Evolutionary conservation across 192 early-diverging fungal species (phyloP), one percentile per base, ranked within the genome.

Genomic region (Coemansia biformis): DNA sequence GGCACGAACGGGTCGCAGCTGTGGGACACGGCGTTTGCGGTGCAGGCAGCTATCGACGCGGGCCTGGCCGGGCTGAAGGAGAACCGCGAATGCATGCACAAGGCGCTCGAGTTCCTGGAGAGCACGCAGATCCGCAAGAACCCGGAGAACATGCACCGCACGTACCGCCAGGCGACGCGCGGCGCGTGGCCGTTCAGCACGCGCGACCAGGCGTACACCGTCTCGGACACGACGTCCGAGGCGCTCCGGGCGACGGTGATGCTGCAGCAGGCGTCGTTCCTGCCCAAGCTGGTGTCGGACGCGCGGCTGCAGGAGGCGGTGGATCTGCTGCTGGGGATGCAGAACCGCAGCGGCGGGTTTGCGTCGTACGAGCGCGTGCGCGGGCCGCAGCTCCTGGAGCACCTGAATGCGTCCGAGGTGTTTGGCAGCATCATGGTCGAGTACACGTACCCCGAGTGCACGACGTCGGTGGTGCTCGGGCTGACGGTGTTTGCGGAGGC

Each of bases 181-280:
- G 96, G 96, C 24, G 93, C 92, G 8, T 99, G 96, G 96, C 90
- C 93, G 10, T 99, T 99, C 68, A 90, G 87, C 50, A 95, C 89
- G 23, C 78, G 85, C 41, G 85, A 88, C 46, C 96, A 99, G 63
- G 84, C 86, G 1, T 99, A 93, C 60, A 96, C 93, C 1, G 91
- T 99, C 12, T 89, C 89, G 8, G 96, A 99, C 47, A 93, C 90
- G 46, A 95, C 93, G 0, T 86, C 92, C 24, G 93, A 97, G 65
- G 96, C 81, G 5, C 67, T 99, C 32, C 92, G 92, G 57, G 78
- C 85, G 12, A 77, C 86, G n/a, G 57, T 92, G 30, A 49, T 82
- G 6, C 46, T 91, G 48, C 92, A 93, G 48, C 78, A 81, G 36
- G 66, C 78, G 57, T 75, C 84, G 23, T 68, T 63, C 40, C 39